Percentiles rank a stretch among this genome's conserved stretches.
phyloP scores from a whole-genome alignment of 164 flowering plant genomes.

The Sextonia rubra region DNA sequence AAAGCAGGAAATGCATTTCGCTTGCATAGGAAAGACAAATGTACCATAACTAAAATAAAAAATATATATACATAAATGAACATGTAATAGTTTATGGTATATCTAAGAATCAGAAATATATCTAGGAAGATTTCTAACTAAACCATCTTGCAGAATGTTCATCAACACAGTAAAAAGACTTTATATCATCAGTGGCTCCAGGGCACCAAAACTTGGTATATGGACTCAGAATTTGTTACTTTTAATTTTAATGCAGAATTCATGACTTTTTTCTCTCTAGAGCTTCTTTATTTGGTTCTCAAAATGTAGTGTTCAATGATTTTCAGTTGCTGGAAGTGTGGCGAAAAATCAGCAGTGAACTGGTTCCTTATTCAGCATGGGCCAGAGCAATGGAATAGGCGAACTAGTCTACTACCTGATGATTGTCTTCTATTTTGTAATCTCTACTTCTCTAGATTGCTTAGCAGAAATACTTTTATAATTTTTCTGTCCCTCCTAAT shows the following conservation, averaged over 20 bases:
- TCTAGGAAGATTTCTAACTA: not conserved
- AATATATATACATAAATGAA: not conserved
- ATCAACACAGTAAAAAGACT: conserved; percentile 18
- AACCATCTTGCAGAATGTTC: conserved; percentile 15
- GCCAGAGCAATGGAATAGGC: not conserved
- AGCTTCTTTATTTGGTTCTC: not conserved
- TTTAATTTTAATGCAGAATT: no score
- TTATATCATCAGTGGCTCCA: conserved; percentile 15
- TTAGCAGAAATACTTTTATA: not conserved
- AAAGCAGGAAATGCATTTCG: not conserved
- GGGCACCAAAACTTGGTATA: conserved; percentile 14
- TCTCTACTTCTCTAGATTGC: not conserved
- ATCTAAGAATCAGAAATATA: not conserved
- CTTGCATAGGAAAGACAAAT: not conserved
- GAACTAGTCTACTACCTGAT: not conserved
- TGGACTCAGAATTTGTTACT: not conserved
- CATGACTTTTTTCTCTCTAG: not conserved
- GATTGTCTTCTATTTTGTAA: conserved; percentile 3
- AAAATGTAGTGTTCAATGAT: not conserved
- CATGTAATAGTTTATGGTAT: not conserved
- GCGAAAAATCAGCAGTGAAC: not conserved
- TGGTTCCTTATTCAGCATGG: not conserved
- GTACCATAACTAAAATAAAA: not conserved
- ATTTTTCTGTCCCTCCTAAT: not conserved
- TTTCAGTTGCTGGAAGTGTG: conserved; percentile 8